Conservation (phyloP, 192 early-diverging fungal genomes). For the Thamnidium elegans region DNA sequence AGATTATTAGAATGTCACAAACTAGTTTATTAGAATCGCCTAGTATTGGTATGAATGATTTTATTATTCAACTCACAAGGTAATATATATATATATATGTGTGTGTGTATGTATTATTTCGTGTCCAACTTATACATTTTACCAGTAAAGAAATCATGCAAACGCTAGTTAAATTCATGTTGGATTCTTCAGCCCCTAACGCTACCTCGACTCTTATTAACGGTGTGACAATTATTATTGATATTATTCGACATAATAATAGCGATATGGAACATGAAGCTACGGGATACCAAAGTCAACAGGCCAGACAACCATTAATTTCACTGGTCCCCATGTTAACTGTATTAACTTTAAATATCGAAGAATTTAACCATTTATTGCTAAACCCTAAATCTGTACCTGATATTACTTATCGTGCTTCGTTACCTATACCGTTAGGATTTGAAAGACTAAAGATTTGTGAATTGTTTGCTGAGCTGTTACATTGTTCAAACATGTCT, state of each 20-base stretch:
- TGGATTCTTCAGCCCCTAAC: constrained; percentile 69
- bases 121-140: background rate
- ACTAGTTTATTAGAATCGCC: constrained; percentile 28
- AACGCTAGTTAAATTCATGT: constrained; percentile 84
- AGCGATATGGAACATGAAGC: constrained; percentile 34
- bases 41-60: constrained; percentile 37
- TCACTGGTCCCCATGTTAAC: constrained; percentile 84
- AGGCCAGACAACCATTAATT: constrained; percentile 14
- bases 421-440: constrained; percentile 64
- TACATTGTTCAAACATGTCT: constrained; percentile 88
- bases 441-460: constrained; percentile 94
- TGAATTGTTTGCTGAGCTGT: constrained; percentile 96
- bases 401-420: background rate
- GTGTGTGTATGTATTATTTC: too few relatives aligned
- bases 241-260: constrained; percentile 96
- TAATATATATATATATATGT: too few relatives aligned
- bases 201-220: constrained; percentile 87
- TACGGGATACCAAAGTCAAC: constrained; percentile 19
- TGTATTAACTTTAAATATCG: constrained; percentile 74
- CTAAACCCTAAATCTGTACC: constrained; percentile 61
- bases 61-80: constrained; percentile 34
- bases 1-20: constrained; percentile 42
- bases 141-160: constrained; percentile 70
- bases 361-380: constrained; percentile 76
- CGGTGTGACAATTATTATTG: constrained; percentile 95